These are phyloP conservation scores for Cinnamomum chago DNA, from an alignment of 164 flowering plant genomes.

Conservation along the genomic window DNA sequence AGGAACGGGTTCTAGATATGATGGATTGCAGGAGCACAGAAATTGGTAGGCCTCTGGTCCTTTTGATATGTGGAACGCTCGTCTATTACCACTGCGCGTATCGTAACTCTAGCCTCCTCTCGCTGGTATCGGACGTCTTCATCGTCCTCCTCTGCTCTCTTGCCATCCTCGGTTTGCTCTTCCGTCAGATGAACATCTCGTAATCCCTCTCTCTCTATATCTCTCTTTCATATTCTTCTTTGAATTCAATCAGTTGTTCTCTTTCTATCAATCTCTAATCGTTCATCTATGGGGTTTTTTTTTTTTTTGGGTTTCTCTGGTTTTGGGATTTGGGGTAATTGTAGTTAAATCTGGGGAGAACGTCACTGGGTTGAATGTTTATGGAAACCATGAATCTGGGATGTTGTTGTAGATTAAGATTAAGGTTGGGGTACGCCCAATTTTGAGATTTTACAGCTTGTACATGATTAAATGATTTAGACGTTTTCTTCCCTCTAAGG, in stretches of 20 bases:
- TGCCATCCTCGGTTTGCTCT: conserved; percentile 95
- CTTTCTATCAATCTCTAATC: too few relatives aligned
- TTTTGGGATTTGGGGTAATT: too few relatives aligned
- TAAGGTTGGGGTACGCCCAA: too few relatives aligned
- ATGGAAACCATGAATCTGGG: too few relatives aligned
- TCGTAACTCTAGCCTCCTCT: conserved; percentile 66
- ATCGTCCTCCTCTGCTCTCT: conserved; percentile 96
- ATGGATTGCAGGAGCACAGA: conserved; percentile 28
- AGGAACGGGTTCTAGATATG: not conserved
- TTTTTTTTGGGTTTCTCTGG: too few relatives aligned
- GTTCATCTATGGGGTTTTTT: too few relatives aligned
- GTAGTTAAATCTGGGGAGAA: too few relatives aligned
- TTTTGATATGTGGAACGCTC: conserved; percentile 59
- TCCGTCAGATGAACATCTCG: conserved; percentile 91
- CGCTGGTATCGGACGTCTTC: conserved; percentile 83
- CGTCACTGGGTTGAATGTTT: too few relatives aligned
- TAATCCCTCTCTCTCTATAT: conserved; percentile 18
- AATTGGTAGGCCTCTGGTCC: conserved; percentile 61
- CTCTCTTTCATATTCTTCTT: not conserved
- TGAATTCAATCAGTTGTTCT: not conserved
- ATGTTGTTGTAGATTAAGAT: too few relatives aligned
- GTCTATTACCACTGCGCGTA: conserved; percentile 91
- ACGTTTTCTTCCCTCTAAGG: too few relatives aligned
- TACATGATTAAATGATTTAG: too few relatives aligned
- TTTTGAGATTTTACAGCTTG: too few relatives aligned